Evolutionary conservation across 2,329 filamentous ascomycete genomes (phyloP).

Genomic region (Hypoxylon sp.): DNA sequence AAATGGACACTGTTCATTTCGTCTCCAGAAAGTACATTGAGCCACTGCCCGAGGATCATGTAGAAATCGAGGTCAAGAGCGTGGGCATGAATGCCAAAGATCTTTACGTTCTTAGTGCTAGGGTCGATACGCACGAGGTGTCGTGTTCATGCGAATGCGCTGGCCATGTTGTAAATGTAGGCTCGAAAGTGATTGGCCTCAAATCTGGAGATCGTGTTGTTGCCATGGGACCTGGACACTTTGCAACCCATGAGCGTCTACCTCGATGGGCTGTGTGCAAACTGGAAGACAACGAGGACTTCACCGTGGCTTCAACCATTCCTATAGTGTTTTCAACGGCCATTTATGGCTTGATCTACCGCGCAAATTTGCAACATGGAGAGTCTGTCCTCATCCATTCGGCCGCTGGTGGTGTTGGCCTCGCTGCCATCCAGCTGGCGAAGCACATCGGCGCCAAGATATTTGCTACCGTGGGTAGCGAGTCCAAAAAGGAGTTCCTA

Average conservation of each 20-base stretch:
- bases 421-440: conserved; percentile 35
- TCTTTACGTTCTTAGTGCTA: not conserved
- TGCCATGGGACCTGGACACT: conserved; percentile 20
- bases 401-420: conserved; percentile 32
- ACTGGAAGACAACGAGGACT: conserved; percentile 16
- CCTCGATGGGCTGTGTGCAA: conserved; percentile 19
- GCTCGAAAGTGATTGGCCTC: not conserved
- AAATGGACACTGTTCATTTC: not conserved
- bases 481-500: conserved; percentile 29
- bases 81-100: conserved; percentile 3
- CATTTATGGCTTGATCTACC: conserved; percentile 27
- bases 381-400: conserved; percentile 38
- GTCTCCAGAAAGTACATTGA: too few relatives aligned
- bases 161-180: not conserved
- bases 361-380: conserved; percentile 23
- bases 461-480: conserved; percentile 26
- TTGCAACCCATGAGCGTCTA: conserved; percentile 12
- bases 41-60: not conserved
- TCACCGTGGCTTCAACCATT: conserved; percentile 8
- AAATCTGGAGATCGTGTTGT: conserved; percentile 24
- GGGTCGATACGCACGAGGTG: conserved; percentile 10
- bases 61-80: not conserved
- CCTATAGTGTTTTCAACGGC: conserved; percentile 30
- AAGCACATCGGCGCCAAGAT: conserved; percentile 27
- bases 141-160: not conserved